Base-by-base conservation (phyloP, 441 rosid species). In the Euphorbia schlechtendalii region DNA sequence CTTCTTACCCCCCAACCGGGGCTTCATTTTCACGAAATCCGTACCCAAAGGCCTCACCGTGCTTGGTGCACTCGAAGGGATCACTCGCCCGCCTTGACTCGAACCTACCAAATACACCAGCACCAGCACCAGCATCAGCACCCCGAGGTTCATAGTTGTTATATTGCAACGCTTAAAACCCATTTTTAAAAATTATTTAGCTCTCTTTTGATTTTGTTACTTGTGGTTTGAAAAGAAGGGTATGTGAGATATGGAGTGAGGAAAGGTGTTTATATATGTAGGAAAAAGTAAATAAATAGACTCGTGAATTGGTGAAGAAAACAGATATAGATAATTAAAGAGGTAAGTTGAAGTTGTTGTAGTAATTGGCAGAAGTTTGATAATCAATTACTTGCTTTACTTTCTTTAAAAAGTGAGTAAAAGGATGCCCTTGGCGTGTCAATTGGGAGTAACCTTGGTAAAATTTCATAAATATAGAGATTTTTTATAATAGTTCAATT, bases 41-140 rank as follows among this genome's bases (percentile, higher is more conserved):
- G 41, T 17, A 51, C 22, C 46, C 0, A 84, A 60, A 13, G 71
- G 60, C 76, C 65, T 78, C 86, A 75, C 71, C 0, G 89, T 85
- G 83, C 91, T 86, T 0, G 93, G 94, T 59, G 75, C 88, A 8
- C 94, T 88, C 0, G 81, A 68, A 28, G 89, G 88, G 59, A 85
- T 75, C 1, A 61, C 43, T 1, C 94, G 85, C 1, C 83, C 86
- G 0, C 76, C 84, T 11, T 54, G 49, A 1, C 71, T 45, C 7
- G 24, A 41, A 8, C 67, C 54, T 0, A 17, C 17, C 14, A 28
- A 70, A 20, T 61, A 61, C 25, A 72, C 6, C 9, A 76, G 32
- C 18, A 80, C 0, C n/a, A 86, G 48, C 43, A 21, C 59, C 10
- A 86, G 48, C 43, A 21, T 56, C 10, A 34, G 40, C 40, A 34